phyloP scores from a whole-genome alignment of 495 filamentous ascomycete genomes.

The Penicillium atrosanguineum region DNA sequence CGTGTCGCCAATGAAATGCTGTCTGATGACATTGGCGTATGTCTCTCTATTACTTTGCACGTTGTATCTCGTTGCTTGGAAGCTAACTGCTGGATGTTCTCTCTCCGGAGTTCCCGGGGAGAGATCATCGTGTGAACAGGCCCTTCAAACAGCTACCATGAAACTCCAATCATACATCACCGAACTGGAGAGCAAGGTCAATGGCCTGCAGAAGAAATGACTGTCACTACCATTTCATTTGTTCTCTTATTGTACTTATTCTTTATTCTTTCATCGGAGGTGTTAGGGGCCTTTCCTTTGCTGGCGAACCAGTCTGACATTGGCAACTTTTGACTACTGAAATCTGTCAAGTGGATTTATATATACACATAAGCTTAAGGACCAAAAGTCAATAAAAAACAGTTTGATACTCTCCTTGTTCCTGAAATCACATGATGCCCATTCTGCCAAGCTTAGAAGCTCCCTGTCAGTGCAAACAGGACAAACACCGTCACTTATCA shows the following conservation, averaged over 20 bases:
- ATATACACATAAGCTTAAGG: neutral
- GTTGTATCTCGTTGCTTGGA: neutral
- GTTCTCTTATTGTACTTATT: slow-evolving; percentile 14
- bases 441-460: neutral
- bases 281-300: neutral
- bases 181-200: slow-evolving; percentile 78
- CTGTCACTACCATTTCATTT: slow-evolving; percentile 1
- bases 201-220: slow-evolving; percentile 61
- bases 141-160: slow-evolving; percentile 82
- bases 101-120: slow-evolving; percentile 7
- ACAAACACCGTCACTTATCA: slow-evolving; percentile 24
- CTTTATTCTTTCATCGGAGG: slow-evolving; percentile 1
- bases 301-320: neutral
- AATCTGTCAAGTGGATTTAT: neutral
- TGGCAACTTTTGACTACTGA: neutral
- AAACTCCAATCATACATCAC: slow-evolving; percentile 80
- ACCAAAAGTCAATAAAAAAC: neutral
- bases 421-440: neutral
- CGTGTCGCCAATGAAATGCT: slow-evolving; percentile 89
- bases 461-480: slow-evolving; percentile 26
- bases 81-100: slow-evolving; percentile 3
- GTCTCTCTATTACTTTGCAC: slow-evolving; percentile 35
- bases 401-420: neutral
- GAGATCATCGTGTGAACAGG: slow-evolving; percentile 46
- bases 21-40: slow-evolving; percentile 93